Base-by-base conservation (phyloP, 2,329 filamentous ascomycete species). In the Neophaeococcomyces aloes region DNA sequence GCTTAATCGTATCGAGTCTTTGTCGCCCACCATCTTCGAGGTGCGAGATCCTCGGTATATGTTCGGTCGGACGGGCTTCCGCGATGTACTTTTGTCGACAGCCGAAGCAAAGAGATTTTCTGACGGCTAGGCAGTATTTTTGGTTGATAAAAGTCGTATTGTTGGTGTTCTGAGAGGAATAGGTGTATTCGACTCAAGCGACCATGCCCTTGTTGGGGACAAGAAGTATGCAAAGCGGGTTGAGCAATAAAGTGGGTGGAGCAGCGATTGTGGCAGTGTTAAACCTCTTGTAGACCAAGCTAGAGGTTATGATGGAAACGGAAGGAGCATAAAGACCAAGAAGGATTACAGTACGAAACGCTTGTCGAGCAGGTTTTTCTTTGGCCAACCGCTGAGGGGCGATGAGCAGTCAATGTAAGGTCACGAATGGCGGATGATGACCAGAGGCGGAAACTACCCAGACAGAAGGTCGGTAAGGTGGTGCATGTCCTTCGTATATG, bases 51-150 rank as follows among this genome's bases (percentile, higher is more conserved):
- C 30, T 33, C 13, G 13, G 30, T 18, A 7, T n/a, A 5, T 14
- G 5, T n/a, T n/a, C n/a, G 13, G 15, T 5, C 10, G 15, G 3
- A 11, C 15, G 11, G 5, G 23, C 5, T 27, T n/a, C n/a, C n/a
- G 23, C 5, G 25, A 38, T 38, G 35, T 38, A 38, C 35, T 38
- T 38, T 38, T 38, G 35, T 25, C 35, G 21, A 23, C 15, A 15
- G 33, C 25, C 13, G 33, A 23, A 33, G n/a, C n/a, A n/a, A 5
- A 13, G 23, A 27, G 23, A 10, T 27, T 27, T 27, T 6, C 10
- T 27, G 23, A 27, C 10, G 23, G 10, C 5, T 27, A 27, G 23
- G 5, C 23, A 27, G 23, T 6, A 27, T 27, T 5, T 6, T 10
- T 27, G 23, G 10, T 27, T 10, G 23, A 27, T 10, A 27, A 10